A percentile compares a stretch with the other conserved stretches of the same genome.
Evolutionary conservation across 495 filamentous ascomycete genomes (phyloP).

Genomic region (Hyphodiscus hymeniophilus): DNA sequence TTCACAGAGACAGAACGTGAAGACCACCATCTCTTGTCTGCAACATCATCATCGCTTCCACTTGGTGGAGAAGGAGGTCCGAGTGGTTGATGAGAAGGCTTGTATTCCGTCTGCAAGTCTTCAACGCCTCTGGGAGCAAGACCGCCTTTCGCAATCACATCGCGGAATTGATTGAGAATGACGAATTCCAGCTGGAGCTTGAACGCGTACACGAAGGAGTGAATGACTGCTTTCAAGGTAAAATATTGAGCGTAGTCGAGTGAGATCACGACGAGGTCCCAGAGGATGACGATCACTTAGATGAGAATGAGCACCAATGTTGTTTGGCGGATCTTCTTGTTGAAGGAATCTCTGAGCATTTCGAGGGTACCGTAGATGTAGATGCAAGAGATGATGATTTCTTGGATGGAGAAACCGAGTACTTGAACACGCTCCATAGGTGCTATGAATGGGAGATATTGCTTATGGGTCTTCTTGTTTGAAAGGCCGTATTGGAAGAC

Average conservation of each 20-base stretch:
- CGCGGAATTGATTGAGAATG: conserved; percentile 27
- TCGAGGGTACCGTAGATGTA: conserved; percentile 48
- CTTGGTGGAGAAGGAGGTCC: too few relatives aligned
- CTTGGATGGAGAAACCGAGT: conserved; percentile 49
- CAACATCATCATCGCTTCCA: neutral
- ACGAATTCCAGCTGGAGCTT: conserved; percentile 33
- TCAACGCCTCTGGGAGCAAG: neutral
- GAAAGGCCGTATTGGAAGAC: conserved; percentile 21
- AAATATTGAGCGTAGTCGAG: conserved; percentile 23
- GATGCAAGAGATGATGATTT: conserved; percentile 47
- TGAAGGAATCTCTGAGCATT: conserved; percentile 30
- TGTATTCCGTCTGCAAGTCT: too few relatives aligned
- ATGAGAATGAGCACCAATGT: conserved; percentile 19
- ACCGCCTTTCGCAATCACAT: neutral
- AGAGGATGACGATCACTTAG: conserved; percentile 21
- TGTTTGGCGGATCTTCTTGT: neutral
- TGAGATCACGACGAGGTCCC: conserved; percentile 16
- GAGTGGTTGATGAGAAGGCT: too few relatives aligned
- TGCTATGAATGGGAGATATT: neutral
- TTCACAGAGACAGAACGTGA: neutral
- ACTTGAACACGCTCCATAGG: conserved; percentile 49
- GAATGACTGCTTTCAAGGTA: conserved; percentile 23
- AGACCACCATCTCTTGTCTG: neutral
- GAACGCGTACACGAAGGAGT: conserved; percentile 28
- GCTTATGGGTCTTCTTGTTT: neutral